Evolutionary conservation across 805 yeast genomes (phyloP), one percentile per base, ranked within the genome.

Genomic region (Henningerozyma blattae): DNA sequence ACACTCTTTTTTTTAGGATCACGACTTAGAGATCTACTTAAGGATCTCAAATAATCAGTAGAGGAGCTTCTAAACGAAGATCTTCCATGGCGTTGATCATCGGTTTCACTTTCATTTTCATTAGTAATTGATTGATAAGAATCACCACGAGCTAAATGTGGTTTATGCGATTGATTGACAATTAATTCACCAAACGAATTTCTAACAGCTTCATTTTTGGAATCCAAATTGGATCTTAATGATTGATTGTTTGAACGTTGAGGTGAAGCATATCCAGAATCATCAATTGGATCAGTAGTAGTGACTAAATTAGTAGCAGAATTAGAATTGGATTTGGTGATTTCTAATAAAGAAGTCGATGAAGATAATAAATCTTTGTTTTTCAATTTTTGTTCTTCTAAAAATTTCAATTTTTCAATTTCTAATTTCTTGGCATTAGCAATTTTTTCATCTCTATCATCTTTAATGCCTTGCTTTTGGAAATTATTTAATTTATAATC

Each of bases 81-180:
- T 32, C 54, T 43, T 17, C 48, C 50, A 15, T 41, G 32, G 15
- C 52, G 36, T 22, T 43, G 51, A 22, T 27, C 27, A 14, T 32
- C 34, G 14, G 22, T 17, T 9, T 36, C 35, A 5, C 43, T 64
- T 38, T 62, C 65, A 35, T 58, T 59, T 14, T 61, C 47, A 19
- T 67, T 72, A 32, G 65, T 62, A 9, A 75, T 71, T 45, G 70
- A 68, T 45, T 77, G 81, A 50, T 79, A 79, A 1, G 86, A 75
- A 42, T 78, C 87, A 25, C 89, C 91, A 40, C 81, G 65, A 2
- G 89, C 87, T 46, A 80, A 62, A 55, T 78, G 83, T 1, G 86
- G 85, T 36, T 50, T 62, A 10, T 47, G 47, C 3, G 48, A 45
- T 27, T 42, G 36, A 35, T 44, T 43, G n/a, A 38, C 36, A 33